Evolutionary conservation across 352 stramenopile species (phyloP).

Genomic region (Chrysophaeum taylorii): DNA sequence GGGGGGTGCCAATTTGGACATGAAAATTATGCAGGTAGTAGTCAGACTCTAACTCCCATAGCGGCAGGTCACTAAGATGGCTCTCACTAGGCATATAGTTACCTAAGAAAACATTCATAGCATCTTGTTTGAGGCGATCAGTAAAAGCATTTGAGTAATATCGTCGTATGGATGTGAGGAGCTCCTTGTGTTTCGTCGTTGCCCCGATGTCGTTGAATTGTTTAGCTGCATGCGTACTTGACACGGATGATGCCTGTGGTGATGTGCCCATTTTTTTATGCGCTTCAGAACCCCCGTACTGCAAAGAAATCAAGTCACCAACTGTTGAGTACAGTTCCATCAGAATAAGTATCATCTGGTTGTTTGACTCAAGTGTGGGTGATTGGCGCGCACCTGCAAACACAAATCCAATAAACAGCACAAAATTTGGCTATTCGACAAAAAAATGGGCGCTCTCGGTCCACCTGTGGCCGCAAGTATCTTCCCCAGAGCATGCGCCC

Average conservation of each 20-base stretch:
- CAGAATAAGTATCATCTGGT: conserved; percentile 82
- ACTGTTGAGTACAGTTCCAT: conserved; percentile 97
- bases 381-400: too few relatives aligned
- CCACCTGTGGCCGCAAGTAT: conserved; percentile 95
- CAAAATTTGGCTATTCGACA: too few relatives aligned
- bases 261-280: conserved; percentile 93
- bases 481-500: conserved; percentile 74
- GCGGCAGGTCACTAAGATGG: conserved; percentile 42
- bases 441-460: conserved; percentile 58
- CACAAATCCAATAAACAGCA: too few relatives aligned
- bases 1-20: conserved; percentile 37
- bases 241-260: conserved; percentile 26
- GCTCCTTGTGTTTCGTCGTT: conserved; percentile 79
- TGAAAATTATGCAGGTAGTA: conserved; percentile 72
- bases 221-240: conserved; percentile 28
- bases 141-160: conserved; percentile 99
- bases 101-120: conserved; percentile 98
- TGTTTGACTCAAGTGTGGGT: conserved; percentile 58
- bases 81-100: conserved; percentile 51
- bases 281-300: conserved; percentile 97
- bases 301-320: conserved; percentile 94
- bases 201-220: too few relatives aligned
- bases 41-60: conserved; percentile 69
- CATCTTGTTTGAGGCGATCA: conserved; percentile 93
- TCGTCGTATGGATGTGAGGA: conserved; percentile 92